Evolutionary conservation across 352 stramenopile species (phyloP), one percentile per base, ranked within the genome.

Genomic region (Globisporangium recalcitrans): DNA sequence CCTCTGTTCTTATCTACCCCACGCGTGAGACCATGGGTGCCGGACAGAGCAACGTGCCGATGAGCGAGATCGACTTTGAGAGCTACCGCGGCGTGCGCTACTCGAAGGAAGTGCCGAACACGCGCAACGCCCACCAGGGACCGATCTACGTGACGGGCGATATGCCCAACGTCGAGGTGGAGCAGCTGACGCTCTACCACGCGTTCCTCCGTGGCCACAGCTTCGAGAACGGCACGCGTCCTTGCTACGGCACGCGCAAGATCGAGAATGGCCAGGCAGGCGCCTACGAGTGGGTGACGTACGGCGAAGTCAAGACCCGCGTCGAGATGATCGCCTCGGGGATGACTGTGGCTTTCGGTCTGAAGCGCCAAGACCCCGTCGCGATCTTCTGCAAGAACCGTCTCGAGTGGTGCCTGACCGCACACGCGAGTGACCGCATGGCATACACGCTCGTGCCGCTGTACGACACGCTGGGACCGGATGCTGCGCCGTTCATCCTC

Each of bases 401-500:
- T 56, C 55, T 78, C 48, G 80, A 91, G 69, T 91, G 82, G 82
- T 78, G 70, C 51, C 60, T 91, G 6, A 69, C 70, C 6, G 62
- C 71, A 13, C 79, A 87, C 49, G 80, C 76, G 6, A 82, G 69
- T 56, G 75, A 89, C 67, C 80, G 76, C 69, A 85, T 83, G 79
- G 65, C 72, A 40, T 91, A 83, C 66, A 61, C 74, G 46, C 61
- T 90, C 27, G 82, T 91, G 52, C 85, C 85, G 53, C 73, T 93
- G 13, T 93, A 93, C 65, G 82, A 93, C 63, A 93, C 84, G 59
- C 75, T 93, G 6, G 82, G 85, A 1, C 74, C 82, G 4, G 79
- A 88, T 22, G 82, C 80, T 1, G 74, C 90, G 48, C 79, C 81
- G 21, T 90, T 65, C 59, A 90, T 94, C 47, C 65, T 82, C 36